These are phyloP conservation scores for Colletotrichum horii DNA, from an alignment of 2,329 filamentous ascomycete species.

Conservation along the genomic window DNA sequence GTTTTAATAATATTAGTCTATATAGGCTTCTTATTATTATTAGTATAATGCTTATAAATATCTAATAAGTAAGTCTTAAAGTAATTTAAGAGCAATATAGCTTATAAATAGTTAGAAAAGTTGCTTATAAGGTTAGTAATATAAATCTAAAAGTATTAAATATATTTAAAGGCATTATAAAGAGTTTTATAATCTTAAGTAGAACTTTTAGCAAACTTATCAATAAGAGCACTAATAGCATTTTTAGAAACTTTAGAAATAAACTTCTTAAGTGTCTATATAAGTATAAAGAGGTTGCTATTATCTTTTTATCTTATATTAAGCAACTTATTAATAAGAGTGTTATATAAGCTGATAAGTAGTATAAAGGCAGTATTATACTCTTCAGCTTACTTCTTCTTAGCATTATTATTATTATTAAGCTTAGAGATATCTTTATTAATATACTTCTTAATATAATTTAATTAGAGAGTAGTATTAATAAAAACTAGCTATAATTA, in stretches of 20 bases:
- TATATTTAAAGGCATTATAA: background rate
- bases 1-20: background rate
- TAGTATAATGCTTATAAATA: background rate
- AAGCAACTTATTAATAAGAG: background rate
- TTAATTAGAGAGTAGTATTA: background rate
- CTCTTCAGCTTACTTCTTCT: background rate
- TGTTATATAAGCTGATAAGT: background rate
- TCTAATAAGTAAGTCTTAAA: background rate
- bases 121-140: background rate
- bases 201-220: background rate
- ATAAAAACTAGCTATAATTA: background rate
- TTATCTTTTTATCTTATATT: background rate
- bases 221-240: background rate
- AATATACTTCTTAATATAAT: background rate
- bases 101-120: background rate
- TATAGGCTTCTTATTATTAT: background rate
- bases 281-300: background rate
- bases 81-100: background rate
- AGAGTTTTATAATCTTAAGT: background rate
- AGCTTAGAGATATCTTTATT: background rate
- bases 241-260: background rate
- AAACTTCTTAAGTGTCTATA: background rate
- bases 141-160: background rate
- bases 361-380: too few relatives aligned
- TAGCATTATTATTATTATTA: background rate